A percentile compares a stretch with the other conserved stretches of the same genome.
phyloP scores from a whole-genome alignment of 192 early-diverging fungal species.

The Dispira parvispora region DNA sequence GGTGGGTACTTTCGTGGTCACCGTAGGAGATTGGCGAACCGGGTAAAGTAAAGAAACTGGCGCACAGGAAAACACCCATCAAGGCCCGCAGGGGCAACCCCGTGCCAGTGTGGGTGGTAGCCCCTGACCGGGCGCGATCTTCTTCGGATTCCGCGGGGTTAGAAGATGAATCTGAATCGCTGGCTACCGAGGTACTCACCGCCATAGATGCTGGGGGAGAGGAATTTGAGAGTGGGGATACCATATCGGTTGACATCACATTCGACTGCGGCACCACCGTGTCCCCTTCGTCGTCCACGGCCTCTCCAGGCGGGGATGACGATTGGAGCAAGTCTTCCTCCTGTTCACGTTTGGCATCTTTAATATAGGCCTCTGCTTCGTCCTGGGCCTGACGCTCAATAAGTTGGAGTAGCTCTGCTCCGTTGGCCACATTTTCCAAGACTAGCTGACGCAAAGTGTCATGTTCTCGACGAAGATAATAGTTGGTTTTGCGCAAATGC shows the following conservation, averaged over 20 bases:
- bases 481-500: conserved; percentile 23
- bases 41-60: neutral
- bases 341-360: neutral
- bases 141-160: neutral
- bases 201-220: neutral
- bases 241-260: no score
- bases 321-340: neutral
- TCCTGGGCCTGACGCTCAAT: neutral
- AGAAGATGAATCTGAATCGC: neutral
- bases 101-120: neutral
- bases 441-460: neutral
- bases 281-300: neutral
- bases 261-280: neutral
- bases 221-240: no score
- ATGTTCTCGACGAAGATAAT: conserved; percentile 20
- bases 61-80: conserved; percentile 1
- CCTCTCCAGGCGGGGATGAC: neutral
- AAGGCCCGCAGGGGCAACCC: neutral
- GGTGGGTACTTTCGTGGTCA: neutral
- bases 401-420: neutral
- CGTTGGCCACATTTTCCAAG: neutral
- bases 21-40: neutral
- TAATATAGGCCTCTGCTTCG: neutral
- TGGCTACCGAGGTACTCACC: neutral
- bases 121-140: neutral